A percentile compares a stretch with the other conserved stretches of the same genome.
Conservation (phyloP, 257 asterid species). For the Solanum chaucha region DNA sequence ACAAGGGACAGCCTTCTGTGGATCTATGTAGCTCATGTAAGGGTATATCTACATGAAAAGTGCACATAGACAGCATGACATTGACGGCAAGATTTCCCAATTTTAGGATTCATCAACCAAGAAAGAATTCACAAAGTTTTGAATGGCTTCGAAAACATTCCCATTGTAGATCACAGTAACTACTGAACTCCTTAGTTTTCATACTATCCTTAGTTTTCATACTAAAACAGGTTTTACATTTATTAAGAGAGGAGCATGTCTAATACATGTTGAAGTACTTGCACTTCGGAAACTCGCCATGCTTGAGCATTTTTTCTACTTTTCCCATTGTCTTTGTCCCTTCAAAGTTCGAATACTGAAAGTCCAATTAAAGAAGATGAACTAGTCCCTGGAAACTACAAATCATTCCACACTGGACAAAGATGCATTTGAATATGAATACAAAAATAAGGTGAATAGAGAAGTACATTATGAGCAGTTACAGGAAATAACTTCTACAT, state of each 20-base stretch:
- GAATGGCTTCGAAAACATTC: neutral
- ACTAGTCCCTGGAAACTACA: neutral
- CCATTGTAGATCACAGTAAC: neutral
- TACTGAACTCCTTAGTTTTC: neutral
- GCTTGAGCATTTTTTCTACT: neutral
- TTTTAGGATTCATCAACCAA: neutral
- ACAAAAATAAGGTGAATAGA: neutral
- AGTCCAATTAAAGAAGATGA: neutral
- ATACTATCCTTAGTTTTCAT: too few species aligned
- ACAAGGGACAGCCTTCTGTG: slow-evolving; percentile 66
- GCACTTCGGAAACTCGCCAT: neutral
- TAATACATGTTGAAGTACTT: neutral
- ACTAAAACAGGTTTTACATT: neutral
- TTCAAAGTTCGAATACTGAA: neutral
- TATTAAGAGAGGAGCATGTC: neutral
- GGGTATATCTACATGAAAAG: slow-evolving; percentile 13
- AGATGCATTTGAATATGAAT: neutral
- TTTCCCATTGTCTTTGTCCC: neutral
- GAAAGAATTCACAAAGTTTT: neutral
- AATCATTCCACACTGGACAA: neutral
- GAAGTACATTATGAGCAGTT: neutral
- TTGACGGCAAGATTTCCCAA: neutral
- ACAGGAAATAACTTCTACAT: neutral
- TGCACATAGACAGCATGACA: neutral
- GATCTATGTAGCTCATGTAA: slow-evolving; percentile 57